These are phyloP conservation scores for Pseudogymnoascus sp. DNA, from an alignment of 2,329 filamentous ascomycete genomes.

Conservation along the genomic window DNA sequence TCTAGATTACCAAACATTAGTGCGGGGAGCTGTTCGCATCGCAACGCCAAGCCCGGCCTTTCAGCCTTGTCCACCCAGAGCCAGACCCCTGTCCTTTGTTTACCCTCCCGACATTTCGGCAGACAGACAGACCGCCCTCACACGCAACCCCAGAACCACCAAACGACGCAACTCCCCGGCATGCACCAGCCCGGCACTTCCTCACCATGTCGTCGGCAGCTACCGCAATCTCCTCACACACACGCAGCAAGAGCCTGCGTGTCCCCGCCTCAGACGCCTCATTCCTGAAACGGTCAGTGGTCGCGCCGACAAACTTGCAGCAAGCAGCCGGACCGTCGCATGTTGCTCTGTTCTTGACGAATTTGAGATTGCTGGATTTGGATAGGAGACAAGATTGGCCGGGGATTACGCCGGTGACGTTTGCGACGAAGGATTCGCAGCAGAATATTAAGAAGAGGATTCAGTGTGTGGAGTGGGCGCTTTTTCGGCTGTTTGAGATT, in stretches of 20 bases:
- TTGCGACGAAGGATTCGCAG: constrained; percentile 58
- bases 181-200: not conserved
- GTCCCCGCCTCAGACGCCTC: constrained; percentile 17
- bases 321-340: constrained; percentile 39
- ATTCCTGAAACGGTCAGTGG: constrained; percentile 15
- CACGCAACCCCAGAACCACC: constrained; percentile 1
- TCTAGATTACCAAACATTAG: not conserved
- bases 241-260: constrained; percentile 24
- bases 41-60: not conserved
- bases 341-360: constrained; percentile 68
- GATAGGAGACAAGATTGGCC: constrained; percentile 77
- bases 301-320: constrained; percentile 12
- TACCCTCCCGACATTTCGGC: not conserved
- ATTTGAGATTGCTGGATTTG: constrained; percentile 75
- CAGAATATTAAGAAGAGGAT: constrained; percentile 78
- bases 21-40: not conserved
- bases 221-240: constrained; percentile 18
- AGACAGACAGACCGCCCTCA: not conserved
- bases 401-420: constrained; percentile 60
- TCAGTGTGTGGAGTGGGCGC: constrained; percentile 77
- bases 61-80: not conserved
- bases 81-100: not conserved
- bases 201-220: constrained; percentile 23
- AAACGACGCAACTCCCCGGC: not conserved
- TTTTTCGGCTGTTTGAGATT: constrained; percentile 79